Base-by-base conservation (phyloP, 352 stramenopile species). In the Pythium periplocum region DNA sequence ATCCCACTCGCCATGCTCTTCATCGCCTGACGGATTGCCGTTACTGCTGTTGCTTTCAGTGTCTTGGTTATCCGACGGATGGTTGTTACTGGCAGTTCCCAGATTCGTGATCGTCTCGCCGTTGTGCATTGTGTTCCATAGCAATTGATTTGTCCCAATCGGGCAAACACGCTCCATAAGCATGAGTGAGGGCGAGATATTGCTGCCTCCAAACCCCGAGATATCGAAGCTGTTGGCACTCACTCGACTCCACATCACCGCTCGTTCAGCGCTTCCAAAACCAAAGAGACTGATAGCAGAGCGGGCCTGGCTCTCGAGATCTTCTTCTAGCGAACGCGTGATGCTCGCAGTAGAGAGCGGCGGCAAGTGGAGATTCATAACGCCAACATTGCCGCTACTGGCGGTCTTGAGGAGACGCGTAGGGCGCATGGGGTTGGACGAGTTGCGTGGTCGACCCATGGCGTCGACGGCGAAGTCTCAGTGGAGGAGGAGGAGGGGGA, bases 61-160 rank as follows among this genome's bases (percentile, higher is more conserved):
- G 17, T 57, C 39, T 7, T 6, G 7, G 6, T 12, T 33, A 40
- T n/a, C 35, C 11, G 36, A 31, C 51, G 40, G 49, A 30, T 53
- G 54, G 52, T 62, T 53, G 53, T 63, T 61, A 34, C 64, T 64
- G 17, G 67, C 67, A 8, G 10, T 64, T 51, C 36, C 55, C 42
- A 36, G 11, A 7, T n/a, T 17, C 31, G 41, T 60, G 45, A 60
- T 60, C 17, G 45, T 49, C n/a, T 71, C 63, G 49, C 66, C 62
- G n/a, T 64, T 75, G 59, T 77, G 78, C 67, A 86, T 78, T 4
- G 64, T 76, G 47, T 80, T 84, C 78, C 78, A 89, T 0, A 86
- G 56, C 6, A 79, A 78, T 4, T 69, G 46, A 53, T 86, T 86
- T 17, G 68, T 77, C 12, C 74, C 74, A 26, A 89, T 70, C 44